Evolutionary conservation across 1,139 yeast species (phyloP).

Genomic region (Hyphopichia fennica): DNA sequence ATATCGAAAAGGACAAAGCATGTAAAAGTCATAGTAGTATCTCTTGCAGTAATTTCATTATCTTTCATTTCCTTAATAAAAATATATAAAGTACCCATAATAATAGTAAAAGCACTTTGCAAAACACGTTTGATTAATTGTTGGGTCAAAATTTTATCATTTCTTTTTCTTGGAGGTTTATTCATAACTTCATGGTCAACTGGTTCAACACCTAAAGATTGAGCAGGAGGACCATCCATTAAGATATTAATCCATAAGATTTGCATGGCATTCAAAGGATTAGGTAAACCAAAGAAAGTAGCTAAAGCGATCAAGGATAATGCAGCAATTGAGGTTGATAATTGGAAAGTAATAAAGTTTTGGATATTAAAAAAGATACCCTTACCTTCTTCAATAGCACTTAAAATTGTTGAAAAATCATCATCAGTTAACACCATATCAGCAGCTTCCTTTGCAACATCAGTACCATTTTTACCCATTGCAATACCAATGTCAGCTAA

Average conservation of each 20-base stretch:
- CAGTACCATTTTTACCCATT: constrained; percentile 97
- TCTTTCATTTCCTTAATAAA: constrained; percentile 84
- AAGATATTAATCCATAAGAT: constrained; percentile 94
- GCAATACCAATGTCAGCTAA: constrained; percentile 96
- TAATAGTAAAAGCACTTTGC: constrained; percentile 71
- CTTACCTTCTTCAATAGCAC: constrained; percentile 95
- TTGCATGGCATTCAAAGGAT: constrained; percentile 98
- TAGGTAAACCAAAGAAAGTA: constrained; percentile 83
- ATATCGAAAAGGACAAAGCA: constrained; percentile 93
- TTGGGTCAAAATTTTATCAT: constrained; percentile 75
- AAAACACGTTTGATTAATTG: constrained; percentile 69
- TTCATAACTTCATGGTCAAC: constrained; percentile 94
- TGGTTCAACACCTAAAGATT: constrained; percentile 94
- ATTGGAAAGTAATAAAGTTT: constrained; percentile 89
- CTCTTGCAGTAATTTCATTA: constrained; percentile 81
- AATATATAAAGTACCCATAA: constrained; percentile 79
- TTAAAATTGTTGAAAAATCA: constrained; percentile 87
- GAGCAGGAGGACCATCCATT: constrained; percentile 99
- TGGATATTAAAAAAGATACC: constrained; percentile 94
- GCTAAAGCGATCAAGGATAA: constrained; percentile 83
- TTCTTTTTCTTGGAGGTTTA: constrained; percentile 87
- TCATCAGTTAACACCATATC: constrained; percentile 98
- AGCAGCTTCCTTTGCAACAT: constrained; percentile 97
- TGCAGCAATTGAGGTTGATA: constrained; percentile 95
- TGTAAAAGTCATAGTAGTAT: constrained; percentile 98